Evolutionary conservation across 2,329 filamentous ascomycete species (phyloP).

Genomic region (Fusarium drepaniforme): DNA sequence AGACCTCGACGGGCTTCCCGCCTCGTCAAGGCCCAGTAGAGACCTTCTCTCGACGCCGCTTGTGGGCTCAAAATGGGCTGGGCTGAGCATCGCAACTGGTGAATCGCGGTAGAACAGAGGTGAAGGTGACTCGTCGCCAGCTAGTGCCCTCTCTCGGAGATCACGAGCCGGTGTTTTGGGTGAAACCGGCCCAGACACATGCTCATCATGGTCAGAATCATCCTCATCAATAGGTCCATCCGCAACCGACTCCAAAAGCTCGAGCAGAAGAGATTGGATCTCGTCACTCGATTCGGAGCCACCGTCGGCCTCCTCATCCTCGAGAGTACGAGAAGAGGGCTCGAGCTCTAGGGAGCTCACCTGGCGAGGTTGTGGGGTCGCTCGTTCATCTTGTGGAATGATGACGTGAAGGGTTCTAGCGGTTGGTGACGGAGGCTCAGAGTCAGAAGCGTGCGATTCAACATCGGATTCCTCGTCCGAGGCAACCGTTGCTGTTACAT

Average conservation of each 20-base stretch:
- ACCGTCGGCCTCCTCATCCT: not conserved
- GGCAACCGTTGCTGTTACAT: not conserved
- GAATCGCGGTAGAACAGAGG: not conserved
- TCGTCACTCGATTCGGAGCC: slow-evolving; percentile 13
- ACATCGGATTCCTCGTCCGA: slow-evolving; percentile 3
- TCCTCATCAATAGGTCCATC: not conserved
- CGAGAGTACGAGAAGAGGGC: slow-evolving; percentile 4
- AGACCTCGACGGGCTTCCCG: not conserved
- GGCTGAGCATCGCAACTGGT: not conserved
- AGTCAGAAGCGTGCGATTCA: slow-evolving; percentile 3
- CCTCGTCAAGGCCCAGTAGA: not conserved
- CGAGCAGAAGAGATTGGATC: not conserved
- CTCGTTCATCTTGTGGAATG: not conserved
- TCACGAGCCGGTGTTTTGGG: slow-evolving; percentile 4
- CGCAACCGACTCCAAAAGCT: not conserved
- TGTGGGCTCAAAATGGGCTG: not conserved
- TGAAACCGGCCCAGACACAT: slow-evolving; percentile 9
- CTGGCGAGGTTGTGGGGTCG: not conserved
- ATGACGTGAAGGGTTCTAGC: not conserved
- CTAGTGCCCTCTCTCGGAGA: not conserved
- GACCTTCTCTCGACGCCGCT: not conserved
- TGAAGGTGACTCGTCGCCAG: not conserved
- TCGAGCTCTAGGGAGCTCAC: not conserved
- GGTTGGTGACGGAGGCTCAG: slow-evolving; percentile 14
- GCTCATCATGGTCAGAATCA: not conserved